Evolutionary conservation across 2,329 filamentous ascomycete species (phyloP), one percentile per base, ranked within the genome.

Genomic region (Venturia pyrina): DNA sequence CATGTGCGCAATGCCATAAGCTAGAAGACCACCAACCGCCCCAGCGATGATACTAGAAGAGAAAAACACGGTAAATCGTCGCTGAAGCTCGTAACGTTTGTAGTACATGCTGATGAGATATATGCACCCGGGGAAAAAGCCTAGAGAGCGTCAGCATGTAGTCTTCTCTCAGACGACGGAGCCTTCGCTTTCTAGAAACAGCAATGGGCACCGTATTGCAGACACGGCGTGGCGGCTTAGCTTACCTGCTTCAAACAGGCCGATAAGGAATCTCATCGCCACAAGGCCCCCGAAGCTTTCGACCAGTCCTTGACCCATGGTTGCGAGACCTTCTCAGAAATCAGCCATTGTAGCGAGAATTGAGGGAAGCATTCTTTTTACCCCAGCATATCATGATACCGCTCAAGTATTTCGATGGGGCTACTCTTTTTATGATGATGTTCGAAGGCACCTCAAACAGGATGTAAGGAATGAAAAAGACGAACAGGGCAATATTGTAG

Each of bases 61-160:
- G 70, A 77, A 79, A 69, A 78, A 78, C 28, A 79, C 72, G 0
- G 75, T 77, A 57, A 77, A 70, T 37, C 76, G 74, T 72, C 75
- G 75, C 68, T 78, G 75, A 8, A 78, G 74, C 68, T 79, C 77
- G 68, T 78, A 75, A 13, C 77, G 74, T 66, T 78, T 77, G 70
- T 79, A 79, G 67, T 78, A 79, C 76, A 68, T 77, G 73, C 67
- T 78, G 69, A 40, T 76, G 59, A 1, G 77, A 74, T 74, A 75
- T 1, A 73, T 68, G 15, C 74, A 76, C 13, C 69, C 69, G 13
- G 75, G 75, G 19, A 76, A 73, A 64, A 77, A 72, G 15, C 78
- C 78, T 28, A 4, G 28, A 28, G 4, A 28, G 28, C 28, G 28
- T 28, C 28, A 28, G 4, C 4, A 2, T 28, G 2, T 28, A 28